These are phyloP conservation scores for Xylariaceae sp. DNA, from an alignment of 2,329 filamentous ascomycete species.

Conservation along the genomic window DNA sequence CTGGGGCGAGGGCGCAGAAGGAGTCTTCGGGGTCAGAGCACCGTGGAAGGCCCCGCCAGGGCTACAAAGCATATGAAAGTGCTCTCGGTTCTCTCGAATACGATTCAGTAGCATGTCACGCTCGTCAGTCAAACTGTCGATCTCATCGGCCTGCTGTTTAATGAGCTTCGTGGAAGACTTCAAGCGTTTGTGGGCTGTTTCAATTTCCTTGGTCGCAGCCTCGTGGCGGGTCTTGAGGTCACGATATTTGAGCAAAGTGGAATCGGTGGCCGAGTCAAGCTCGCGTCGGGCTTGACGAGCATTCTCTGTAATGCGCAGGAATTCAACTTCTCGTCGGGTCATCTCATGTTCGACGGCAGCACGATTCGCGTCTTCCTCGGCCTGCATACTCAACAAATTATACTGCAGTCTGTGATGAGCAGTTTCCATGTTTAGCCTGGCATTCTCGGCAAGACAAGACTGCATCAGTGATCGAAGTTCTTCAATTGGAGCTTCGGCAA, in stretches of 20 bases:
- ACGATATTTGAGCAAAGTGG: conserved; percentile 49
- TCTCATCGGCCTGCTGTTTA: conserved; percentile 71
- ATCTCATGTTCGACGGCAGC: conserved; percentile 90
- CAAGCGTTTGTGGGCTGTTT: conserved; percentile 58
- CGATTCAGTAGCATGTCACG: conserved; percentile 73
- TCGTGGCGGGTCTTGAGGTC: conserved; percentile 66
- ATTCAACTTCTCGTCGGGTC: conserved; percentile 82
- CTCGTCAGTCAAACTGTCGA: conserved; percentile 66
- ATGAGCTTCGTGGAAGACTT: conserved; percentile 74
- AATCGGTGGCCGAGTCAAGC: conserved; percentile 47
- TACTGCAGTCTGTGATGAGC: conserved; percentile 90
- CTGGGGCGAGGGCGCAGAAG: conserved; percentile 39
- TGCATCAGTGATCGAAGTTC: conserved; percentile 55
- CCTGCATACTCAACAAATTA: conserved; percentile 78
- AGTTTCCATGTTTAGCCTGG: conserved; percentile 70
- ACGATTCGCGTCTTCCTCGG: conserved; percentile 77
- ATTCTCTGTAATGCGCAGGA: conserved; percentile 70
- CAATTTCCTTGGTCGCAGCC: conserved; percentile 62
- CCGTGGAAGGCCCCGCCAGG: conserved; percentile 65
- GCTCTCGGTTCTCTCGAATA: conserved; percentile 85
- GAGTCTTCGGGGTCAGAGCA: conserved; percentile 54
- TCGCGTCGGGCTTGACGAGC: conserved; percentile 57
- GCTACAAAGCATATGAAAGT: conserved; percentile 74
- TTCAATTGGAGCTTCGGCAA: conserved; percentile 49
- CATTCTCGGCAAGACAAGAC: conserved; percentile 50